Conservation (phyloP, 1,284 basidiomycete species). For the Phellopilus nigrolimitatus region DNA sequence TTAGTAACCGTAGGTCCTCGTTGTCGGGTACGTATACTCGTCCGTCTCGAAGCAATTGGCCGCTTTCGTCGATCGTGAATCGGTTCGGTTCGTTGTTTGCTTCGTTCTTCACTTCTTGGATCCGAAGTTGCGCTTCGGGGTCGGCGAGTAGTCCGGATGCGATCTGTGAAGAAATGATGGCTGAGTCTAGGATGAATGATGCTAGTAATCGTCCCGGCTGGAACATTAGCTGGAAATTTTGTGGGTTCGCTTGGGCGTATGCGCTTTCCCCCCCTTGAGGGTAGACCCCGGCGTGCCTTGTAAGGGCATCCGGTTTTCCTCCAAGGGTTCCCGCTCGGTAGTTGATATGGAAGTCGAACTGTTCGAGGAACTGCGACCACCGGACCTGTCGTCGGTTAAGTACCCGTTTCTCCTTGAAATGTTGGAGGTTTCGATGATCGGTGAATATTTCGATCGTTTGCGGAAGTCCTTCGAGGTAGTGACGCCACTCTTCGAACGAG, state of each 20-base stretch:
- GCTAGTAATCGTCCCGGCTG: too few species aligned
- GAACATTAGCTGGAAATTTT: too few species aligned
- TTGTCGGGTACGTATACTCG: constrained; percentile 17
- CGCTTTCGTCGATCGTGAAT: constrained; percentile 20
- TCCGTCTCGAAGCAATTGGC: neutral
- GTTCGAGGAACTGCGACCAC: constrained; percentile 27
- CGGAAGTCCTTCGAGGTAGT: constrained; percentile 27
- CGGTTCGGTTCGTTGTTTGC: constrained; percentile 11
- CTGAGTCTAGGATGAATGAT: too few species aligned
- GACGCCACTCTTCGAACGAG: constrained; percentile 30
- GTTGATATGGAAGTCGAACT: constrained; percentile 26
- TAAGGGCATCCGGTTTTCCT: constrained; percentile 30
- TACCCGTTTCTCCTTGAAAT: constrained; percentile 25
- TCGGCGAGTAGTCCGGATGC: too few species aligned
- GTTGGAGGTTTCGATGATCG: constrained; percentile 31
- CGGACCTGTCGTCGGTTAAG: constrained; percentile 28
- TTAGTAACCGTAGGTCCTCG: neutral
- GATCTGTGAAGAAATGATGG: too few species aligned
- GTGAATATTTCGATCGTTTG: constrained; percentile 24
- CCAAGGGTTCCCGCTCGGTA: constrained; percentile 28
- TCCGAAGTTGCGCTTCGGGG: too few species aligned
- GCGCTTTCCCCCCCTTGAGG: constrained; percentile 8
- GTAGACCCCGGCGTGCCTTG: constrained; percentile 25
- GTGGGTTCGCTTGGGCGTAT: too few species aligned
- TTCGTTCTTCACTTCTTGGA: too few species aligned